Base-by-base conservation (phyloP, 352 stramenopile species). In the Halophytophthora polymorphica region DNA sequence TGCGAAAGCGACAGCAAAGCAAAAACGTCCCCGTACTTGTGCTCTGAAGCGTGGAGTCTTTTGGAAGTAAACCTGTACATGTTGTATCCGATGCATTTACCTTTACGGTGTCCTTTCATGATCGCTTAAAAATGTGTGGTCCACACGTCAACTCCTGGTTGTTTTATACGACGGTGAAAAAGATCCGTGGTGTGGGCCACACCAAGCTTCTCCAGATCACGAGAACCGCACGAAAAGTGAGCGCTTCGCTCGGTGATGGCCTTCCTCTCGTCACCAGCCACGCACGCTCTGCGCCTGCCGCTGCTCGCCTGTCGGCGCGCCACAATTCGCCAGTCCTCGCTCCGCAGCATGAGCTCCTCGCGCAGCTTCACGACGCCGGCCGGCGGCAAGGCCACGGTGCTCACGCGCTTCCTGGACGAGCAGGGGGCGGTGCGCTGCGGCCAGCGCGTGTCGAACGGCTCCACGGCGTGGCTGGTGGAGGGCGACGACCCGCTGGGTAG, bases 351-450 rank as follows among this genome's bases (percentile, higher is more conserved):
- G 53, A 59, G 45, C 49, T 58, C 58, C 21, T 54, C 45, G 38
- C 59, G 35, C 42, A 36, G 15, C 21, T 61, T 41, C 6, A 7
- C 28, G 14, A 19, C 53, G 3, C n/a, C 35, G 12, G 2, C 36
- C 1, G n/a, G 53, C 22, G 53, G 49, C 18, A 59, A 50, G n/a
- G 82, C 82, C 29, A 88, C 75, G 5, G 56, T 64, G 15, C 56
- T 93, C 18, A 76, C 85, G 48, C 83, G 83, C 54, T 90, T 93
- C 47, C 35, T 86, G 18, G 80, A 93, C 48, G 59, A 73, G 18
- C 59, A 62, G 34, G 79, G 73, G 52, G 62, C 62, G 18, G 68
- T 74, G 10, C 77, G 80, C 25, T 88, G 81, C 45, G 83, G 83
- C 19, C 75, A 93, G 53, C 65, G 69, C 42, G 61, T 46, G 13